Base-by-base conservation (phyloP, 495 filamentous ascomycete species). In the Neurospora sublineolata region DNA sequence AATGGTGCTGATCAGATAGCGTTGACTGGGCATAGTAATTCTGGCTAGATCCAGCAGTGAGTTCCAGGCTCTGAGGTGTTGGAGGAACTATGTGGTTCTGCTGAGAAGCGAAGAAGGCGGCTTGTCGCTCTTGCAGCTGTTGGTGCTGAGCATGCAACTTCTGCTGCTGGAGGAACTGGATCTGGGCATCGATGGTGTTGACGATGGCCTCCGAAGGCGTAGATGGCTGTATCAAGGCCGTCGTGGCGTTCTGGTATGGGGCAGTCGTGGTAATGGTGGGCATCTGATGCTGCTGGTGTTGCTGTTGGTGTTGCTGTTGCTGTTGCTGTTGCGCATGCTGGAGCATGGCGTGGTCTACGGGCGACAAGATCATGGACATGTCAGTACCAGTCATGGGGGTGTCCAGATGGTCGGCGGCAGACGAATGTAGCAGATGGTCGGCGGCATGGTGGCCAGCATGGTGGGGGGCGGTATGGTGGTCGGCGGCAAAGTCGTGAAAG, bases 21-120 rank as follows among this genome's bases (percentile, higher is more conserved):
- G 80, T 74, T 12, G 74, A 70, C 36, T 74, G 75, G 23, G 69
- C 14, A 40, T 77, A 79, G 73, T 89, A 90, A 69, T 89, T 90
- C 58, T 89, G 89, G 11, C 86, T 87, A 68, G 72, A 16, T 1
- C 86, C 86, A 16, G 90, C 90, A 73, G 93, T 92, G 76, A 98
- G 86, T 77, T 98, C 94, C 58, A 94, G 86, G 78, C 95, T 97
- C 76, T 94, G 94, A 1, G 95, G 95, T 2, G 95, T 99, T 11
- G 93, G 94, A 9, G 95, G 95, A 30, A 97, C 90, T 75, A 93
- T 89, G 44, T 81, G 82, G 69, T 86, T 84, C 68, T 86, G 84
- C 36, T 90, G 87, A 37, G 80, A 77, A 72, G 84, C 72, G 78
- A 85, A 85, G 81, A 85, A 83, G 67, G 83, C 83, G 42, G 80